Percentiles rank a stretch among this genome's conserved stretches.
These are phyloP conservation scores for Camellia japonica DNA, from an alignment of 148 eudicot species.

Conservation along the genomic window DNA sequence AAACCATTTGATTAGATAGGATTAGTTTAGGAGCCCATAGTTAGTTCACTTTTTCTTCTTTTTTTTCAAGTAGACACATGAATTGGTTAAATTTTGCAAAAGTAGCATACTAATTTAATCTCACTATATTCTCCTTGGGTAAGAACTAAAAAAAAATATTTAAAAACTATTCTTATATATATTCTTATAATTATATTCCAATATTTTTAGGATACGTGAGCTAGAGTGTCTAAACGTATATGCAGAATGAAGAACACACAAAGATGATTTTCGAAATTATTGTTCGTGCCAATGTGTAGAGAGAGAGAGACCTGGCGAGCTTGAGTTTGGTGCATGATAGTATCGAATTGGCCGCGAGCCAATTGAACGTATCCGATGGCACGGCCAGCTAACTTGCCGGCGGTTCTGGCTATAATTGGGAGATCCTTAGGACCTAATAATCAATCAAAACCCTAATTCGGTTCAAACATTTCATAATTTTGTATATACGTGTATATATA, in stretches of 20 bases:
- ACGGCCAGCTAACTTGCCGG: constrained; percentile 81
- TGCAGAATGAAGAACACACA: not conserved
- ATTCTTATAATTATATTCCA: too few species aligned
- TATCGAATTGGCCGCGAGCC: constrained; percentile 94
- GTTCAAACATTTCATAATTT: not conserved
- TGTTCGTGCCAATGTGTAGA: not conserved
- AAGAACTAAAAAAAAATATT: too few species aligned
- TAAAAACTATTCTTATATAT: too few species aligned
- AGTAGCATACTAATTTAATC: too few species aligned
- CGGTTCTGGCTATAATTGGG: constrained; percentile 71
- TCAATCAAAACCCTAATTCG: constrained; percentile 6
- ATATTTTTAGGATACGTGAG: too few species aligned
- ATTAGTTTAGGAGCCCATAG: too few species aligned
- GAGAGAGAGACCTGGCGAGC: constrained; percentile 65
- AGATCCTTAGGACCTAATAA: constrained; percentile 79
- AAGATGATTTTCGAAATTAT: not conserved
- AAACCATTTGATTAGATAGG: too few species aligned
- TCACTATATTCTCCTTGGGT: too few species aligned
- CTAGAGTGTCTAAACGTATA: too few species aligned
- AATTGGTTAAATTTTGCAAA: too few species aligned
- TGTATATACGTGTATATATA: not conserved
- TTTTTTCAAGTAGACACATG: too few species aligned
- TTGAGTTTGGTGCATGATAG: constrained; percentile 75
- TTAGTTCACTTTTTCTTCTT: too few species aligned
- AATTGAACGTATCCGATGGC: constrained; percentile 86